Base-by-base conservation (phyloP, 2,329 filamentous ascomycete genomes). In the Lachnum nothofagi region DNA sequence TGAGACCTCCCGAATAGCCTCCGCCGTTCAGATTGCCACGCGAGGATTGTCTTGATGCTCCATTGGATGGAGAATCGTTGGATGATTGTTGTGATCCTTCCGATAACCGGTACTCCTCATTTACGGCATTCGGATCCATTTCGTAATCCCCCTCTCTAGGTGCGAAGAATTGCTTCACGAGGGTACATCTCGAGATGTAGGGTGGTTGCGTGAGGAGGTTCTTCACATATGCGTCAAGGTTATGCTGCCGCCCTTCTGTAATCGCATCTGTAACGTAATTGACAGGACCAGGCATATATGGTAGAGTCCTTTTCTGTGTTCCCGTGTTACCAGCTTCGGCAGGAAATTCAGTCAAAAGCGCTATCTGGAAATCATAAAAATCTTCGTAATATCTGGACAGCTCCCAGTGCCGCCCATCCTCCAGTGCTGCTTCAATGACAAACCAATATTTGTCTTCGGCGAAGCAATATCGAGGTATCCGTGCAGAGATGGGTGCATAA, bases 401-500 rank as follows among this genome's bases (percentile, higher is more conserved):
- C 65, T 96, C 91, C 90, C 91, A 97, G 64, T 88, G 85, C 40
- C 88, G 80, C 41, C 90, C 91, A 65, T 97, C 91, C 63, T 95
- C 89, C 68, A 97, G 80, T 61, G 85, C 79, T 20, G 88, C 89
- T 67, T 96, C 91, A 51, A 98, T 91, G 46, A 96, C 88, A 64
- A 97, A 98, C 89, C 93, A 97, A 69, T 97, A 97, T 67, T 96
- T 96, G 60, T 96, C 91, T 65, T 97, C 91, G 51, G 90, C 89
- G 63, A 94, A 97, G 67, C 89, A 95, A 71, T 95, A 97, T 53
- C 89, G 80, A 14, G 91, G 91, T 60, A 97, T 95, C 44, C 82
- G 85, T 10, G 91, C 93, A 48, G 82, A 81, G 42, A 94, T 72
- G 0, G 93, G 91, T 2, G 90, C 86, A 57, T 83, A 81, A 6